Evolutionary conservation across 2,329 filamentous ascomycete species (phyloP).

Genomic region (Talaromyces sp.): DNA sequence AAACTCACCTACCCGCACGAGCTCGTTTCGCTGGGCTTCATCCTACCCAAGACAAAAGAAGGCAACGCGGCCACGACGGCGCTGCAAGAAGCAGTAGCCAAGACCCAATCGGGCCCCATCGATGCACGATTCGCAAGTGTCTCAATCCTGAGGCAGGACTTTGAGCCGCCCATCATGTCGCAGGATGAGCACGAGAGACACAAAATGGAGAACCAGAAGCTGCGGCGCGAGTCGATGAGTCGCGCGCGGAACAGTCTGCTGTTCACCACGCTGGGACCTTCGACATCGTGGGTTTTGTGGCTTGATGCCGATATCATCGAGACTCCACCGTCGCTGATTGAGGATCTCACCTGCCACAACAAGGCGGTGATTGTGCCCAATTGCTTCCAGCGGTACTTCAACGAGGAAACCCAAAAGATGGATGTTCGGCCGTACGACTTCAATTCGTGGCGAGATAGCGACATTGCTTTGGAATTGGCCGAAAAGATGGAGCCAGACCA

Average conservation of each 20-base stretch:
- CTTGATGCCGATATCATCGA: constrained; percentile 89
- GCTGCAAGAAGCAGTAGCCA: constrained; percentile 77
- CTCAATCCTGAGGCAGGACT: constrained; percentile 92
- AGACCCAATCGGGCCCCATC: constrained; percentile 77
- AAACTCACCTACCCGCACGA: constrained; percentile 85
- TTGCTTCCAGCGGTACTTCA: constrained; percentile 83
- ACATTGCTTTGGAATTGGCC: constrained; percentile 69
- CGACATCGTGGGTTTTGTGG: constrained; percentile 95
- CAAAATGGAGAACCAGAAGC: constrained; percentile 85
- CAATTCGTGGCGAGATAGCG: constrained; percentile 95
- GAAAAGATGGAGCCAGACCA: constrained; percentile 83
- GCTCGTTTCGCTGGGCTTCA: constrained; percentile 91
- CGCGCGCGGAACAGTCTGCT: constrained; percentile 89
- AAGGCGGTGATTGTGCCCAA: constrained; percentile 92
- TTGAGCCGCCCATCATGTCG: constrained; percentile 71
- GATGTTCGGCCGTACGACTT: constrained; percentile 86
- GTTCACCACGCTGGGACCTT: constrained; percentile 87
- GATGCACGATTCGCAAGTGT: constrained; percentile 84
- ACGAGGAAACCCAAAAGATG: constrained; percentile 65
- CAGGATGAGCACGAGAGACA: constrained; percentile 87
- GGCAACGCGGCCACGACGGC: constrained; percentile 80
- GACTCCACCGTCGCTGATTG: constrained; percentile 76
- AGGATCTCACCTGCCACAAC: constrained; percentile 83
- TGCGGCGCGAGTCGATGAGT: constrained; percentile 81
- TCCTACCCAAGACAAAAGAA: constrained; percentile 87